Evolutionary conservation across 1,284 basidiomycete genomes (phyloP), one percentile per base, ranked within the genome.

Genomic region (Cryptococcus jaspeensis): DNA sequence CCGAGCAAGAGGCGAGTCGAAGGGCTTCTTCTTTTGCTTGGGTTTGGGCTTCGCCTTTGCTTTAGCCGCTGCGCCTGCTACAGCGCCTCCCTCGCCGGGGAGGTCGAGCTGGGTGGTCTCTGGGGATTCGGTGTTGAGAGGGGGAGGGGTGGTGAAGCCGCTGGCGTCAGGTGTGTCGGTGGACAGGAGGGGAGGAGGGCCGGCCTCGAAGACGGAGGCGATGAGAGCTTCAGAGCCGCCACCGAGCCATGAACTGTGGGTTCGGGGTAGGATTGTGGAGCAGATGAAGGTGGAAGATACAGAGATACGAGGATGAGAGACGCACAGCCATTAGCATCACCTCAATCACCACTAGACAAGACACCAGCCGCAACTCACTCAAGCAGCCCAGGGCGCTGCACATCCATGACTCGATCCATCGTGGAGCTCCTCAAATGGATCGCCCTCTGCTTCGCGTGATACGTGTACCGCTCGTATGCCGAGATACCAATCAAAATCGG

Each of bases 401-500:
- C 59, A 43, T 61, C 59, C 41, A 54, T 51, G 4, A 63, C 51
- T 28, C 48, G 53, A 20, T 66, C 63, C 48, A 64, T 60, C 1
- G 55, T 64, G 38, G 62, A 62, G 28, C 58, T 65, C 44, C 58
- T 48, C 32, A 68, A 53, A 20, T 59, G 63, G 47, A 70, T 60
- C n/a, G 62, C 40, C 28, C 63, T 50, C 18, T 66, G 61, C 22
- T 48, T 54, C 5, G 49, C 43, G 35, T 65, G 63, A 55, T 65
- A 71, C 25, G 54, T 48, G 58, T 63, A 85, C 5, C 91, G 83
- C 76, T 96, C 92, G 75, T 92, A 93, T 7, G 87, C 68, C 2
- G 85, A 85, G 62, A 96, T 93, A 46, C 81, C 67, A 42, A 94
- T 75, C 22, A 96, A 82, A 53, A 87, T 84, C 0, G 91, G 92